phyloP scores from a whole-genome alignment of 805 yeast species.

The Kuraishia molischiana region DNA sequence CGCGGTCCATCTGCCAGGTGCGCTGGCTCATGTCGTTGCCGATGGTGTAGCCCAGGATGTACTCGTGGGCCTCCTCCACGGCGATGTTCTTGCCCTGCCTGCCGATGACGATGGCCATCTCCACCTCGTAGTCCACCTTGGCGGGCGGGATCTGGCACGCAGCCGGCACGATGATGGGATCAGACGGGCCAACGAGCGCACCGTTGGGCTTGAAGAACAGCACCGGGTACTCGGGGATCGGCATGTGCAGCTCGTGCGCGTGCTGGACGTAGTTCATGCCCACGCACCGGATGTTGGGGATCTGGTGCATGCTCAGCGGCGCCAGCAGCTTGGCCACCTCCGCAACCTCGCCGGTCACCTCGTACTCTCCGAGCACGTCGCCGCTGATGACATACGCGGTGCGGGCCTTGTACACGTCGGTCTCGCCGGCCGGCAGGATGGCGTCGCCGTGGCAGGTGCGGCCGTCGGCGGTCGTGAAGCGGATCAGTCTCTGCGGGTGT shows the following conservation, averaged over 20 bases:
- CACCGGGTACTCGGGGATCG: background rate
- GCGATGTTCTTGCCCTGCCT: constrained; percentile 33
- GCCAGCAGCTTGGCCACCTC: constrained; percentile 25
- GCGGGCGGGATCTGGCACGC: constrained; percentile 25
- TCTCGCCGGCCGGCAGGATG: constrained; percentile 20
- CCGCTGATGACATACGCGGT: constrained; percentile 37
- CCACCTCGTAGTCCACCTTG: constrained; percentile 39
- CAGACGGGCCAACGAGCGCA: background rate
- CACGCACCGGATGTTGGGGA: constrained; percentile 32
- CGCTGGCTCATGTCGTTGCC: constrained; percentile 51
- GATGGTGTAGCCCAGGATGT: constrained; percentile 41
- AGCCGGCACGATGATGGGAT: constrained; percentile 25
- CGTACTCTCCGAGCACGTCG: constrained; percentile 28
- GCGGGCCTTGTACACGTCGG: constrained; percentile 27
- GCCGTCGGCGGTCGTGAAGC: constrained; percentile 37
- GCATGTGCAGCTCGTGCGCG: constrained; percentile 19
- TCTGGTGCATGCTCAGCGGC: constrained; percentile 27
- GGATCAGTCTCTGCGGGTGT: constrained; percentile 18
- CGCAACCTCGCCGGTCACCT: constrained; percentile 25
- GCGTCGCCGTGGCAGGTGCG: constrained; percentile 38
- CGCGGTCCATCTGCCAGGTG: constrained; percentile 43
- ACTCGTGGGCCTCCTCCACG: constrained; percentile 30
- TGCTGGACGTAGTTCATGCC: constrained; percentile 43
- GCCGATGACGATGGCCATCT: constrained; percentile 44
- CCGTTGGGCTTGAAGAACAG: background rate